A percentile compares a stretch with the other conserved stretches of the same genome.
These are phyloP conservation scores for Ploettnerulaceae sp. DNA, from an alignment of 2,329 filamentous ascomycete species.

Conservation along the genomic window DNA sequence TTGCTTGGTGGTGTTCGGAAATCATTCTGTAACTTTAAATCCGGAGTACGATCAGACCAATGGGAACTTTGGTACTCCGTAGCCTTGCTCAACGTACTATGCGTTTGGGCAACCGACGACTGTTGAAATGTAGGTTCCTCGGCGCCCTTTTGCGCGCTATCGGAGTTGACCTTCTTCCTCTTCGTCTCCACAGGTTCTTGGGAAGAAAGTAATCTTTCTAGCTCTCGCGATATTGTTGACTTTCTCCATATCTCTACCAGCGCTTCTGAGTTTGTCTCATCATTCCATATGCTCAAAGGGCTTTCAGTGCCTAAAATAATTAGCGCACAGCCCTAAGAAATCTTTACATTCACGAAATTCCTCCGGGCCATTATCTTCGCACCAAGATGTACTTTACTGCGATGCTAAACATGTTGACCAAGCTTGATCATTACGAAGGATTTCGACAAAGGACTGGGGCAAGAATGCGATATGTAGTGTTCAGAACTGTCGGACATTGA, in stretches of 20 bases:
- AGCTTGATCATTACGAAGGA: no score
- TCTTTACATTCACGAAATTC: no score
- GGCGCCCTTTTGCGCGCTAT: constrained; percentile 12
- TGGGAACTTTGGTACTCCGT: constrained; percentile 1
- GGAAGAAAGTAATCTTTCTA: constrained; percentile 31
- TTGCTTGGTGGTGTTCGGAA: constrained; percentile 2
- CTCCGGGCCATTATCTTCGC: neutral
- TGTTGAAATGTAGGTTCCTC: neutral
- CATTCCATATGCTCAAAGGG: constrained; percentile 27
- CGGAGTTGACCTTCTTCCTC: constrained; percentile 25
- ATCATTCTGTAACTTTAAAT: constrained; percentile 5
- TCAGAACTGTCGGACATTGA: neutral
- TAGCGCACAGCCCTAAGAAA: no score
- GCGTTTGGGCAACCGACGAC: neutral
- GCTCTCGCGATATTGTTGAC: constrained; percentile 30
- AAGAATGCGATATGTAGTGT: no score
- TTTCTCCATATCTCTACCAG: constrained; percentile 32
- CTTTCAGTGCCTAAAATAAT: constrained; percentile 33
- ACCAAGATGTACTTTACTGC: no score
- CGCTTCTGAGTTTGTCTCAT: constrained; percentile 27
- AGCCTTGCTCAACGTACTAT: neutral
- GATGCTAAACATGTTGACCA: no score
- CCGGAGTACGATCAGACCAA: constrained; percentile 6
- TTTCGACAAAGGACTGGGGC: no score
- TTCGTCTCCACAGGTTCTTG: constrained; percentile 28